These are phyloP conservation scores for Ilex aquifolium DNA, from an alignment of 257 asterid genomes.

Conservation along the genomic window DNA sequence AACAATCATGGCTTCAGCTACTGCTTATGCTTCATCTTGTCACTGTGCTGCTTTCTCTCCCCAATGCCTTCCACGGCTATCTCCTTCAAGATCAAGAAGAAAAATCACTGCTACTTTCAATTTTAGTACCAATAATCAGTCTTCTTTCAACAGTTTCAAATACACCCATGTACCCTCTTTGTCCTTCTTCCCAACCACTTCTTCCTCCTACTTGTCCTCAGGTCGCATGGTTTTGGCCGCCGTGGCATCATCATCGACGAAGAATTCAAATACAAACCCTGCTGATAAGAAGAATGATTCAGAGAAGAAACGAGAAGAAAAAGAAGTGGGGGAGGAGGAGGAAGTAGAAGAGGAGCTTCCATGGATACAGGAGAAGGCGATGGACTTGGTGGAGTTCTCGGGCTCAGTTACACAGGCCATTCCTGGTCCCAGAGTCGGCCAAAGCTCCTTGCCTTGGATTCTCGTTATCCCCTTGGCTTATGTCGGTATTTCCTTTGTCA, in stretches of 20 bases:
- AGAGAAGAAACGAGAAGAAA: constrained; percentile 21
- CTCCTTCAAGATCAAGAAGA: too few species aligned
- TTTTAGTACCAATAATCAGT: too few species aligned
- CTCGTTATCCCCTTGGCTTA: constrained; percentile 82
- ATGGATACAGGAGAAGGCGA: constrained; percentile 97
- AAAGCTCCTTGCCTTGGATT: constrained; percentile 85
- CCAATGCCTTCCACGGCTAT: too few species aligned
- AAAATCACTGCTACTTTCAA: too few species aligned
- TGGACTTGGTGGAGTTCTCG: constrained; percentile 89
- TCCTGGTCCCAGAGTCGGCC: constrained; percentile 95
- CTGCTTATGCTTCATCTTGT: too few species aligned
- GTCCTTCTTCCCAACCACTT: background rate
- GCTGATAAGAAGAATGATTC: constrained; percentile 12
- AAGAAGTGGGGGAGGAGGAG: constrained; percentile 33
- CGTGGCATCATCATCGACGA: background rate
- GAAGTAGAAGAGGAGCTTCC: constrained; percentile 93
- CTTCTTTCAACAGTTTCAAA: too few species aligned
- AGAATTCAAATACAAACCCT: background rate
- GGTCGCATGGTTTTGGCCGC: background rate
- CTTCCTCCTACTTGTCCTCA: background rate
- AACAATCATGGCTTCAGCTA: too few species aligned
- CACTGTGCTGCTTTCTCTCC: too few species aligned
- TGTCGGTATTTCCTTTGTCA: constrained; percentile 69
- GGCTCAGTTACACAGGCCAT: constrained; percentile 93
- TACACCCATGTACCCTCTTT: too few species aligned